Evolutionary conservation across 495 filamentous ascomycete genomes (phyloP).

Genomic region (Hypomontagnella monticulosa): DNA sequence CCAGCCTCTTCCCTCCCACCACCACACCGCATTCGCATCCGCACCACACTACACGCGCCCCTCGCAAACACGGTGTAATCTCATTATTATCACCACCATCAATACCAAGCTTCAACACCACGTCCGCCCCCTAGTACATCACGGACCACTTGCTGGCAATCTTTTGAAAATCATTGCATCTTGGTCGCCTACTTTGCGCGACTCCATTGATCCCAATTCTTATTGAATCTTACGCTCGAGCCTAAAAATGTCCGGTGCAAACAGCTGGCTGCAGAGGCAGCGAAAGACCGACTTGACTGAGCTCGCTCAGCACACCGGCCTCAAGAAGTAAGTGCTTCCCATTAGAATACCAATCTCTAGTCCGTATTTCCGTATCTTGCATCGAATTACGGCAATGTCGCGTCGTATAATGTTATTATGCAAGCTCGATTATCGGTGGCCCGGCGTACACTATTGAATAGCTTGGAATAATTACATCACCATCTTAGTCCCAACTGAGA

Average conservation of each 20-base stretch:
- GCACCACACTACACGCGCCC: conserved; percentile 30
- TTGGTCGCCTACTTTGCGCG: conserved; percentile 49
- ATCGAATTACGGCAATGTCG: neutral
- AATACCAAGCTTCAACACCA: conserved; percentile 9
- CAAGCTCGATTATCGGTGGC: neutral
- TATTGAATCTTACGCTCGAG: neutral
- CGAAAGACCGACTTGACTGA: conserved; percentile 83
- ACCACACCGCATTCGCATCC: neutral
- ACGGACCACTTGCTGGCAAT: conserved; percentile 28
- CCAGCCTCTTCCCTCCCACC: conserved; percentile 30
- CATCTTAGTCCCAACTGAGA: conserved; percentile 20
- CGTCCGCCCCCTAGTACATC: conserved; percentile 15
- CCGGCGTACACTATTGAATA: conserved; percentile 5
- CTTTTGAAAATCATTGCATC: conserved; percentile 37
- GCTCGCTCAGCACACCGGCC: conserved; percentile 75
- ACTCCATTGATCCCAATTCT: conserved; percentile 33
- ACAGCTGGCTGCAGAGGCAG: conserved; percentile 82
- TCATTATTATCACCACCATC: conserved; percentile 20
- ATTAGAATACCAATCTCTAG: conserved; percentile 8
- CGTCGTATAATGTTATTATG: neutral
- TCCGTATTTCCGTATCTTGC: conserved; percentile 6
- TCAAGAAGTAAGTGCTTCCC: conserved; percentile 70
- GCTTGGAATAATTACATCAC: conserved; percentile 32
- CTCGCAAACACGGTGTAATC: conserved; percentile 34
- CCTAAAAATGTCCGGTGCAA: conserved; percentile 54